Conservation (phyloP, 768 basidiomycete genomes). For the Leccinum obscurum region DNA sequence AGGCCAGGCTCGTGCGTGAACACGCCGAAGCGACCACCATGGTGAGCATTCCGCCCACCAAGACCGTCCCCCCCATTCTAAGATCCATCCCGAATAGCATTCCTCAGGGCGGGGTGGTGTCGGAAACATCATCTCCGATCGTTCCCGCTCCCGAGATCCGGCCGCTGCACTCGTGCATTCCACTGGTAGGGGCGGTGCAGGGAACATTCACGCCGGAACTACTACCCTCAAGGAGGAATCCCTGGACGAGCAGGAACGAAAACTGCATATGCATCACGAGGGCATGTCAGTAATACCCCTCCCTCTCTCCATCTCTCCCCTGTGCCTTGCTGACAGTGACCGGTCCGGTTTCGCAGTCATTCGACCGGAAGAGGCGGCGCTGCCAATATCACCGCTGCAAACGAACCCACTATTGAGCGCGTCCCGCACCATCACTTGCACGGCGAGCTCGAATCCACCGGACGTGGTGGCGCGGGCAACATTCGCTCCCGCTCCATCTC, state of each 20-base stretch:
- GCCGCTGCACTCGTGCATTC: slow-evolving; percentile 38
- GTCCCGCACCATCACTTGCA: slow-evolving; percentile 21
- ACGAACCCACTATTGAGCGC: slow-evolving; percentile 41
- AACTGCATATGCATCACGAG: slow-evolving; percentile 30
- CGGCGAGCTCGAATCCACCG: slow-evolving; percentile 41
- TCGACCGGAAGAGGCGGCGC: slow-evolving; percentile 70
- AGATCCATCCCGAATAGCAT: slow-evolving; percentile 35
- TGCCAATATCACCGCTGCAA: slow-evolving; percentile 52
- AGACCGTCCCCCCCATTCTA: neutral
- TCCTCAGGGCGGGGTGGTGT: slow-evolving; percentile 66
- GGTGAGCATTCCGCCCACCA: slow-evolving; percentile 30
- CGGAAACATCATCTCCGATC: slow-evolving; percentile 58
- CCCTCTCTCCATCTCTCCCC: neutral
- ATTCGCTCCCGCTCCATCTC: slow-evolving; percentile 45
- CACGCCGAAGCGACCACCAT: slow-evolving; percentile 32
- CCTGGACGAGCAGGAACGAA: slow-evolving; percentile 38
- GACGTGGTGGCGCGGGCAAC: slow-evolving; percentile 66
- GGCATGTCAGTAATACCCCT: slow-evolving; percentile 41
- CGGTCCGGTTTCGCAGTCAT: slow-evolving; percentile 42
- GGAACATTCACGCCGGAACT: slow-evolving; percentile 49
- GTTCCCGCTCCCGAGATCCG: slow-evolving; percentile 50
- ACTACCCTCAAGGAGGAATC: slow-evolving; percentile 14
- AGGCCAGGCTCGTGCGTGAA: slow-evolving; percentile 25
- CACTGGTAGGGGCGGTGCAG: slow-evolving; percentile 63
- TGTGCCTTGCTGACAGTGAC: neutral